A percentile compares a stretch with the other conserved stretches of the same genome.
phyloP scores from a whole-genome alignment of 139 green algal genomes.

The Mesotaenium endlicherianum region DNA sequence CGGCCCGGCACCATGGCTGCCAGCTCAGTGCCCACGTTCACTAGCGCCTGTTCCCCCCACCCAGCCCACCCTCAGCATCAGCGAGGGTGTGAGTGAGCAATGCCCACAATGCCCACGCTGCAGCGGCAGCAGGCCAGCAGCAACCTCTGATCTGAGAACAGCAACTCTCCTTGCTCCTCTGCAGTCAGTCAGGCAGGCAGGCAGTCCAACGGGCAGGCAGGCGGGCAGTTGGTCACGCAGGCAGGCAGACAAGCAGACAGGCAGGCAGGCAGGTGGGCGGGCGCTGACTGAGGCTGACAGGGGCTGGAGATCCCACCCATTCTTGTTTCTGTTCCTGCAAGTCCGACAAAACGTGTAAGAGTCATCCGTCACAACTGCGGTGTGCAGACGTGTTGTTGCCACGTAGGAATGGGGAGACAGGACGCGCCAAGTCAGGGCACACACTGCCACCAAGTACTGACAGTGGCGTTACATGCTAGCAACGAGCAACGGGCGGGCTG shows the following conservation, averaged over 20 bases:
- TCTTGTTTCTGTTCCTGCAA: no score
- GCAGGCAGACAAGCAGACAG: no score
- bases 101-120: no score
- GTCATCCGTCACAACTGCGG: neutral
- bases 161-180: no score
- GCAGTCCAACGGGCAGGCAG: no score
- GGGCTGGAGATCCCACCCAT: no score
- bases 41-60: conserved; percentile 38
- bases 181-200: no score
- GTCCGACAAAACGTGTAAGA: neutral
- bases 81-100: neutral
- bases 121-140: no score
- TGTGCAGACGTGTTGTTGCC: neutral
- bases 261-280: neutral
- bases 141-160: no score
- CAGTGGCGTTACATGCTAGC: neutral
- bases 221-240: no score
- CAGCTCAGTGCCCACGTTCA: conserved; percentile 48
- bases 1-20: conserved; percentile 25
- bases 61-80: neutral
- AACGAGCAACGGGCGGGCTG: neutral
- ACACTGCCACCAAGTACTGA: neutral
- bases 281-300: neutral
- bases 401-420: neutral
- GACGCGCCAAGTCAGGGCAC: neutral